These are phyloP conservation scores for Phialemonium atrogriseum DNA, from an alignment of 2,329 filamentous ascomycete genomes.

Conservation along the genomic window DNA sequence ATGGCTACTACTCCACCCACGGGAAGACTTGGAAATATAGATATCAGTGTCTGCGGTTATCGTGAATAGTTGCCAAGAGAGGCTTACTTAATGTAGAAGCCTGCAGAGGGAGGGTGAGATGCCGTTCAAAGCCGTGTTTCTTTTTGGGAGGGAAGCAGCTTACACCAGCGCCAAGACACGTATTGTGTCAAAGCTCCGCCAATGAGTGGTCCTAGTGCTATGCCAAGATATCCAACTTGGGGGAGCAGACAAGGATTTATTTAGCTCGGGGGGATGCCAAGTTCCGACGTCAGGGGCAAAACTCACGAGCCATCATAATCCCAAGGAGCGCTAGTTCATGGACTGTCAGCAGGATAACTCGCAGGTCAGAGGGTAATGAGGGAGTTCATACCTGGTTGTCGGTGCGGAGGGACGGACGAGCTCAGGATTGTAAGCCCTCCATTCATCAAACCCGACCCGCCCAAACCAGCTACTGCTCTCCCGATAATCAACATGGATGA, in stretches of 20 bases:
- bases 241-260: too few relatives aligned
- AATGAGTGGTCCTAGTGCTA: conserved; percentile 34
- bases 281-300: not conserved
- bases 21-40: conserved; percentile 34
- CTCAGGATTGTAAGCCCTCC: conserved; percentile 43
- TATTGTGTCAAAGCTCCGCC: conserved; percentile 29
- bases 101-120: not conserved
- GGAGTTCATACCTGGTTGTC: too few relatives aligned
- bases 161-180: conserved; percentile 33
- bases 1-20: conserved; percentile 23
- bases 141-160: conserved; percentile 7
- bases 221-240: conserved; percentile 29
- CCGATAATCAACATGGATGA: conserved; percentile 46
- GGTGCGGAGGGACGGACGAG: conserved; percentile 26
- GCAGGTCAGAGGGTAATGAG: too few relatives aligned
- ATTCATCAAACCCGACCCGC: conserved; percentile 42
- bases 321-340: conserved; percentile 13
- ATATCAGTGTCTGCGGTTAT: conserved; percentile 17
- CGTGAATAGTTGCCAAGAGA: not conserved
- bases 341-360: too few relatives aligned
- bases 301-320: conserved; percentile 14
- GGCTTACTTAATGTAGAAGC: conserved; percentile 4
- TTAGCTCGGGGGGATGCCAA: too few relatives aligned
- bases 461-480: conserved; percentile 44
- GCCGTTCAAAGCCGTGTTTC: too few relatives aligned